Evolutionary conservation across 2,329 filamentous ascomycete species (phyloP), one percentile per base, ranked within the genome.

Genomic region (Boeremia exigua): DNA sequence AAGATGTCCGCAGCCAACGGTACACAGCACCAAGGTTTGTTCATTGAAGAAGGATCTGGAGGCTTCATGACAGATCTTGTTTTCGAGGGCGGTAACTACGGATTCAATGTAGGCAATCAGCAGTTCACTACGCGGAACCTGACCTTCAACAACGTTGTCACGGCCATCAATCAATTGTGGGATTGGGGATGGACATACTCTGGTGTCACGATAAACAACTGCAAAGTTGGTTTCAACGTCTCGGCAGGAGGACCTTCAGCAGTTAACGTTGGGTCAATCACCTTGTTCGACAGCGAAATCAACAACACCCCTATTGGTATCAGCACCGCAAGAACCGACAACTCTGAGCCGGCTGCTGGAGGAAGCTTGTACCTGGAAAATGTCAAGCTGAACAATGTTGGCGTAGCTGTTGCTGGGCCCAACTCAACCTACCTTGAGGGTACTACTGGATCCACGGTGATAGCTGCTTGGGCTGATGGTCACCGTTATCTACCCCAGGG

Each of bases 141-240:
- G 28, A 79, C 74, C 0, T 84, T 87, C 66, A 77, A 80, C 36
- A 75, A 79, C 38, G 78, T 77, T 15, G 73, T 77, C 1, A 86
- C 82, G 0, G 83, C 81, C 2, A 84, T 88, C 42, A 79, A 81
- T 23, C 79, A 85, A 59, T 73, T 83, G 9, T 87, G 84, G 84
- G 77, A 84, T 56, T 87, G 85, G 85, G 82, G 82, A 0, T 87
- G 80, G 80, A 83, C 80, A 0, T 84, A 81, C 55, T 78, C 80
- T 56, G 76, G 76, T 4, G 67, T 86, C 34, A 77, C 57, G 1
- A 78, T 87, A 61, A 79, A 79, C 48, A 83, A 84, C 65, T 85
- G 83, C 63, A 67, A 71, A 2, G 76, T 81, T 32, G 84, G 81
- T 4, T 67, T 88, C 4, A 79, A 83, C 44, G 81, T 86, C 62